Evolutionary conservation across 2,329 filamentous ascomycete species (phyloP), one percentile per base, ranked within the genome.

Genomic region (Cytospora chrysosperma): DNA sequence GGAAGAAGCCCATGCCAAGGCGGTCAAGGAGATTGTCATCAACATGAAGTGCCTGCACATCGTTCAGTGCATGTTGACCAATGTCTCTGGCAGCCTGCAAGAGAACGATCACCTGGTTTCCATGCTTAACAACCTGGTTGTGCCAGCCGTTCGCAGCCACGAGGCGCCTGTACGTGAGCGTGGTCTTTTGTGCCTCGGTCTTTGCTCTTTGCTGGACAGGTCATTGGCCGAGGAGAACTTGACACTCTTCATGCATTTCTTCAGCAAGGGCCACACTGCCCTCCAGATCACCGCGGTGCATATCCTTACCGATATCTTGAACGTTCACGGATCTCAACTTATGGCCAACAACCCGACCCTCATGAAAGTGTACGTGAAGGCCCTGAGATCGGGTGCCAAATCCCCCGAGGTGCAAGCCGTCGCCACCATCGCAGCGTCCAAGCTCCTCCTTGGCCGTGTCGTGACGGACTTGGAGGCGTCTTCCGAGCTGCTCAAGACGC

Each of bases 11-110:
- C 82, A 86, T 69, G 83, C 85, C 54, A 96, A 93, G 78, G 92
- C 91, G 1, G 87, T 97, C 68, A 88, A 87, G 68, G 93, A 97
- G 77, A 95, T 97, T 72, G 88, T 97, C 80, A 90, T 98, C 75
- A 98, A 98, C 80, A 93, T 97, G 86, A 98, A 98, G 78, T 98
- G 95, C 75, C 83, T 99, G 66, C 91, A 97, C 73, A 97, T 99
- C 69, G 93, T 96, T 28, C 92, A 97, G 75, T 98, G 93, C 81
- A 97, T 98, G 91, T 84, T 99, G 58, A 88, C 96, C 73, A 97
- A 98, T 72, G 92, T 99, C 12, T 85, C 91, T 59, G 92, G 92
- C 65, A 91, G 91, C 71, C 81, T 98, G 43, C 93, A 97, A 76
- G 86, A 93, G 69, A 97, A 97, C 73, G 88, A 90, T 63, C 90